Base-by-base conservation (phyloP, 345 rosid species). In the Rhodamnia argentea region DNA sequence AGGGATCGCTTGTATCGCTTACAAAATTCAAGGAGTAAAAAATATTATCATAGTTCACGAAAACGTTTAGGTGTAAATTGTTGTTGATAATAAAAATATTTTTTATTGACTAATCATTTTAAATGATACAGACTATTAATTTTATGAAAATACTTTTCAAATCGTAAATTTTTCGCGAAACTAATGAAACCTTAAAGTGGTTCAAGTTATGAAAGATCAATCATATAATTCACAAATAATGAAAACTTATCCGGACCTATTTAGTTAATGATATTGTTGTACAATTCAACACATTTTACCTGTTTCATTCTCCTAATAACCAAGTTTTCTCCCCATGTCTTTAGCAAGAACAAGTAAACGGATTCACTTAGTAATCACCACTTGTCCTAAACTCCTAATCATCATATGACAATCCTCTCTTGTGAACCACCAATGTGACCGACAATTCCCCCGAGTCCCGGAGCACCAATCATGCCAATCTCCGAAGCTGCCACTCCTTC, bases 101-200 rank as follows among this genome's bases (percentile, higher is more conserved):
- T 54, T 16, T 60, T 9, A 18, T 32, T 70, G 0, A 18, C 2
- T 70, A 32, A 70, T 70, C 7, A 70, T 37, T 32, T 70, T 7
- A 37, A 18, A 18, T 37, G 13, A 70, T 9, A 18, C 3, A 70
- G 37, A 12, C 2, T 70, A 37, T 10, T 0, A 2, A 0, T 70
- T 32, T 37, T 16, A 56, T 10, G 5, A 56, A 70, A 9, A 4
- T 18, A 10, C 40, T 18, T 37, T 70, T 1, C 7, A 2, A 32
- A 70, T 37, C 0, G 37, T 37, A 32, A 6, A 0, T 29, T 29
- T 29, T 2, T 15, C 10, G 0, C 0, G 6, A 32, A 70, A 32
- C 0, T 16, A 0, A 32, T 0, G 0, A 0, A 32, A 3, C 13
- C 13, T 32, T 0, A 10, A 37, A 37, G 7, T 37, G 81, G 2